These are phyloP conservation scores for Leptographium wingfieldii DNA, from an alignment of 2,329 filamentous ascomycete species.

Conservation along the genomic window DNA sequence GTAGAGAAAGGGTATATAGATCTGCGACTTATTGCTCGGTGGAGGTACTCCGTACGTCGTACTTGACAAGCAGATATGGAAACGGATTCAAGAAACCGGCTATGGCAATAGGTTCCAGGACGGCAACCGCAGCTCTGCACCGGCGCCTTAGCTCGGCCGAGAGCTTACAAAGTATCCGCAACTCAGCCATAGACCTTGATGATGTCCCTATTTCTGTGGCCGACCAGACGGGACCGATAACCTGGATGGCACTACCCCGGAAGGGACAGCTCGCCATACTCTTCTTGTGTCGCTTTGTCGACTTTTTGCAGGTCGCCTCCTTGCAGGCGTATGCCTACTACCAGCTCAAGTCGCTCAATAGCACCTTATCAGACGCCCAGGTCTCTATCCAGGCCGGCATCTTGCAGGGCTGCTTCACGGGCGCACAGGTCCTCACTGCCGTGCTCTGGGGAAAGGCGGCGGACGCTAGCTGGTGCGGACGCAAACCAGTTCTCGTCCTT, in stretches of 20 bases:
- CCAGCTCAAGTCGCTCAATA: conserved; percentile 11
- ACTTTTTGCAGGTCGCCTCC: conserved; percentile 16
- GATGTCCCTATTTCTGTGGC: background rate
- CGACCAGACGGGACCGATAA: conserved; percentile 1
- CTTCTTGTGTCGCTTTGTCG: conserved; percentile 16
- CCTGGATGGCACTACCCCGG: conserved; percentile 14
- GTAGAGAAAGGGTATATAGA: background rate
- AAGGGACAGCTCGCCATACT: conserved; percentile 17
- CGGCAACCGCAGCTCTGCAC: background rate
- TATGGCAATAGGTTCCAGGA: background rate
- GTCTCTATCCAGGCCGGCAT: conserved; percentile 49
- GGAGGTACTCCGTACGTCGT: background rate
- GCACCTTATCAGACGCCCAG: conserved; percentile 3
- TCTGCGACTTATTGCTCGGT: background rate
- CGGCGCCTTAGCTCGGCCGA: background rate
- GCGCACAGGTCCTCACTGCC: conserved; percentile 60
- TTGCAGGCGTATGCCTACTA: conserved; percentile 14
- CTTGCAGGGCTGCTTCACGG: conserved; percentile 58
- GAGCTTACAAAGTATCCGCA: background rate
- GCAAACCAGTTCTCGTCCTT: conserved; percentile 59
- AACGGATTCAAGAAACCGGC: background rate
- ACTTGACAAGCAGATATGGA: background rate
- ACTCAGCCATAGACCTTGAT: background rate
- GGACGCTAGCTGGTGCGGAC: conserved; percentile 45
- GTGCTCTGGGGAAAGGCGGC: conserved; percentile 60